Percentiles rank a stretch among this genome's conserved stretches.
These are phyloP conservation scores for Amanita rubescens DNA, from an alignment of 768 basidiomycete species.

Conservation along the genomic window DNA sequence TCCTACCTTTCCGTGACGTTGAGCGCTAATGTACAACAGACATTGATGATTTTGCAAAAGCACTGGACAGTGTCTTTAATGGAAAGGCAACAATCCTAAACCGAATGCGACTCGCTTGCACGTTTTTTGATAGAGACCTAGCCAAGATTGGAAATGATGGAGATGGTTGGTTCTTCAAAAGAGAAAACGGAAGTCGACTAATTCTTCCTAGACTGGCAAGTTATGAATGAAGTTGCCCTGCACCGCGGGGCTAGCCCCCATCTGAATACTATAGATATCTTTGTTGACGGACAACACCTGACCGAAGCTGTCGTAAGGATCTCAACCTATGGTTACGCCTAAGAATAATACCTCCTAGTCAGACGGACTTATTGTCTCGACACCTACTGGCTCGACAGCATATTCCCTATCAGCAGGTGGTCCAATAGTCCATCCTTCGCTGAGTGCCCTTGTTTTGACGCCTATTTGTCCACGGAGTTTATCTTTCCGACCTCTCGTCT, in stretches of 20 bases:
- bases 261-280: constrained; percentile 89
- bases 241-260: constrained; percentile 91
- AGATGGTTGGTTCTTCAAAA: constrained; percentile 38
- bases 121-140: constrained; percentile 58
- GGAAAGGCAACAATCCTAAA: constrained; percentile 79
- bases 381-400: constrained; percentile 94
- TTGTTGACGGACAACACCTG: constrained; percentile 88
- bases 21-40: constrained; percentile 37
- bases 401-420: constrained; percentile 95
- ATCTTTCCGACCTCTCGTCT: constrained; percentile 86
- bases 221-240: constrained; percentile 94
- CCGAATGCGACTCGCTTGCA: constrained; percentile 85
- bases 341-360: constrained; percentile 42
- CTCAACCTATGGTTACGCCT: constrained; percentile 24
- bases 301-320: constrained; percentile 81
- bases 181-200: background rate
- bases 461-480: constrained; percentile 95
- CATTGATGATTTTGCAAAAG: constrained; percentile 79
- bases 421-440: constrained; percentile 90
- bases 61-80: constrained; percentile 69
- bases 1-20: background rate
- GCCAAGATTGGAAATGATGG: constrained; percentile 47
- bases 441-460: constrained; percentile 85
- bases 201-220: constrained; percentile 69
- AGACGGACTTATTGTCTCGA: constrained; percentile 90